Conservation (phyloP, 2,329 filamentous ascomycete species). For the Nannizziopsis barbatae region DNA sequence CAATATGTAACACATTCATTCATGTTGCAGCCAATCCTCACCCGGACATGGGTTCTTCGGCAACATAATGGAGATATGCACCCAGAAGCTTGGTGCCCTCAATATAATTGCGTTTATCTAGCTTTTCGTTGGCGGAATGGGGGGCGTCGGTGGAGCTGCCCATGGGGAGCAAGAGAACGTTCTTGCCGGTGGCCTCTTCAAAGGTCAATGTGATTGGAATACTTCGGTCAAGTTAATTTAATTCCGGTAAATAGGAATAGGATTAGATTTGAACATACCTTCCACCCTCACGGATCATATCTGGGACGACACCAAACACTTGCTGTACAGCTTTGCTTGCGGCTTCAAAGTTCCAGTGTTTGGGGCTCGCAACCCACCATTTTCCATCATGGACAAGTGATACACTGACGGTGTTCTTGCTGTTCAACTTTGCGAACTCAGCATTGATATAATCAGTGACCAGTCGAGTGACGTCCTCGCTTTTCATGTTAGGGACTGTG, state of each 20-base stretch:
- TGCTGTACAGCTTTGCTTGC: slow-evolving; percentile 92
- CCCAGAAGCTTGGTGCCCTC: slow-evolving; percentile 94
- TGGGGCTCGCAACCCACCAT: slow-evolving; percentile 96
- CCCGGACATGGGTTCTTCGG: slow-evolving; percentile 56
- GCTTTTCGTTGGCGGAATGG: slow-evolving; percentile 96
- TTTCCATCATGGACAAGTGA: slow-evolving; percentile 82
- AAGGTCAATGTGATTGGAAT: slow-evolving; percentile 96
- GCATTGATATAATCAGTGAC: slow-evolving; percentile 77
- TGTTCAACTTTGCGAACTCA: slow-evolving; percentile 73
- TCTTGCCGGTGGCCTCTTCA: slow-evolving; percentile 95
- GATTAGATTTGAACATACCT: slow-evolving; percentile 43
- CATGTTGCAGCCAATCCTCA: too few relatives aligned
- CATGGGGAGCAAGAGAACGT: slow-evolving; percentile 90
- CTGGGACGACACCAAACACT: slow-evolving; percentile 85
- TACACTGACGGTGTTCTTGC: slow-evolving; percentile 83
- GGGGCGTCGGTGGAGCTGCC: slow-evolving; percentile 92
- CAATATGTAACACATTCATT: too few relatives aligned
- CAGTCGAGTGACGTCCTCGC: slow-evolving; percentile 70
- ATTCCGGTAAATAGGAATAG: neutral
- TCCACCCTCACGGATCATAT: slow-evolving; percentile 92
- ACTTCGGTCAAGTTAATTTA: slow-evolving; percentile 39
- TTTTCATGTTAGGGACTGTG: slow-evolving; percentile 95
- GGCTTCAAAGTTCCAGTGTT: slow-evolving; percentile 97
- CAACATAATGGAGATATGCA: slow-evolving; percentile 91
- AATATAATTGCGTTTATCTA: slow-evolving; percentile 95